Percentiles rank a stretch among this genome's conserved stretches.
Evolutionary conservation across 306 rosid species (phyloP).

Genomic region (Astragalus membranaceus): DNA sequence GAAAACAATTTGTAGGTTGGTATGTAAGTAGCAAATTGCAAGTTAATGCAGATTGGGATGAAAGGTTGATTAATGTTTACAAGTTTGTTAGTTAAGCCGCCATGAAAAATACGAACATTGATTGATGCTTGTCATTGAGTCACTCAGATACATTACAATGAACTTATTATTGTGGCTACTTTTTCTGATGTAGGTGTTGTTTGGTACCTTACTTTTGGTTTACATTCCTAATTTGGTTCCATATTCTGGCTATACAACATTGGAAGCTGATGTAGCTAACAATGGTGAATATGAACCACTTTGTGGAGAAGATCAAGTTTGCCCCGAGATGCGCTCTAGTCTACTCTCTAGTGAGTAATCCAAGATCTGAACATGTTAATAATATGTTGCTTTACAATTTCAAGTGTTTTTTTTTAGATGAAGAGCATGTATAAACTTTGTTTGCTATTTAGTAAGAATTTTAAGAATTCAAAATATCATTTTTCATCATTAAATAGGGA

Average conservation of each 20-base stretch:
- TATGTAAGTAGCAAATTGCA: not conserved
- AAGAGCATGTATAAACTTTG: not conserved
- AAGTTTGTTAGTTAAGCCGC: not conserved
- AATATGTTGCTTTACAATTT: not conserved
- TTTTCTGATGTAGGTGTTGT: slow-evolving; percentile 51
- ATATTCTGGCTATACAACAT: slow-evolving; percentile 40
- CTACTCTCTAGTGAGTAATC: slow-evolving; percentile 60
- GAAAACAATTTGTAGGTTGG: not conserved
- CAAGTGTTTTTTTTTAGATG: not conserved
- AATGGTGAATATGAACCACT: slow-evolving; percentile 60
- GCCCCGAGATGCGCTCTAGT: slow-evolving; percentile 57
- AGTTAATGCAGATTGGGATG: not conserved
- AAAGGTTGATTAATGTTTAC: not conserved
- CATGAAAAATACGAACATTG: not conserved
- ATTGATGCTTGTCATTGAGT: not conserved
- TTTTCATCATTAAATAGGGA: not conserved
- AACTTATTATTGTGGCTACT: slow-evolving; percentile 6
- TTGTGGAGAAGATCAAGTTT: slow-evolving; percentile 60
- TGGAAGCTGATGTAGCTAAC: slow-evolving; percentile 42
- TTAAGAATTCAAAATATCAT: not conserved
- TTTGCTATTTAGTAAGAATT: not conserved
- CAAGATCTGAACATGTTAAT: not conserved
- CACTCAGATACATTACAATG: not conserved
- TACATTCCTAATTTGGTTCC: slow-evolving; percentile 74
- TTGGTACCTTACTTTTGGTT: slow-evolving; percentile 56